These are phyloP conservation scores for Vaccinium darrowii DNA, from an alignment of 148 eudicot genomes.

Conservation along the genomic window DNA sequence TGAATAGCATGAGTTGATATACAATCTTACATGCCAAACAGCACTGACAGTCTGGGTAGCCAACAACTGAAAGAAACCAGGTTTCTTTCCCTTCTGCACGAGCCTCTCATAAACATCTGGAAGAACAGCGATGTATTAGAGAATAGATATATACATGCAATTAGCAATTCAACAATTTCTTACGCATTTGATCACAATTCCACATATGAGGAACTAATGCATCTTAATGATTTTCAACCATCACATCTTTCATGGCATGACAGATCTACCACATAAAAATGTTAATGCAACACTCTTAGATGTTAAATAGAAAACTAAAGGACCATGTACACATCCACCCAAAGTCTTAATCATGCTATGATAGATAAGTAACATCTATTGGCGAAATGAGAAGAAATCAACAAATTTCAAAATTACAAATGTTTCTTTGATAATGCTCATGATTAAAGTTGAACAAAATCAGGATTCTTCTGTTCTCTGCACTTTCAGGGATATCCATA, in stretches of 20 bases:
- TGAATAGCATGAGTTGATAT: background rate
- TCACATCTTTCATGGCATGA: background rate
- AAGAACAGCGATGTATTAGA: slow-evolving; percentile 14
- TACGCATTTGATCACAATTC: background rate
- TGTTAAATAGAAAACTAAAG: background rate
- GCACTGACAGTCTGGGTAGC: slow-evolving; percentile 98
- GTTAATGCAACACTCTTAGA: background rate
- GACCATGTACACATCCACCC: background rate
- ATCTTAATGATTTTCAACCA: background rate
- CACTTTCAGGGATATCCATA: background rate
- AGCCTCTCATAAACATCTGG: slow-evolving; percentile 97
- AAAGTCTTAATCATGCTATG: background rate
- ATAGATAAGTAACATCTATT: background rate
- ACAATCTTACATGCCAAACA: slow-evolving; percentile 93
- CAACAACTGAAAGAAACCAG: slow-evolving; percentile 96
- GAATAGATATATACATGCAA: background rate
- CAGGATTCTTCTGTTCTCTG: background rate
- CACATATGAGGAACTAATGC: background rate
- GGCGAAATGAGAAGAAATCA: background rate
- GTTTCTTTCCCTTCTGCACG: slow-evolving; percentile 77
- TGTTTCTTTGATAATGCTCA: background rate
- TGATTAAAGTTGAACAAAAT: background rate
- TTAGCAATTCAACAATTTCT: background rate
- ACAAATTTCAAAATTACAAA: background rate
- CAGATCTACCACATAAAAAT: background rate